phyloP scores from a whole-genome alignment of 2,329 filamentous ascomycete genomes.

The Fusarium falciforme region DNA sequence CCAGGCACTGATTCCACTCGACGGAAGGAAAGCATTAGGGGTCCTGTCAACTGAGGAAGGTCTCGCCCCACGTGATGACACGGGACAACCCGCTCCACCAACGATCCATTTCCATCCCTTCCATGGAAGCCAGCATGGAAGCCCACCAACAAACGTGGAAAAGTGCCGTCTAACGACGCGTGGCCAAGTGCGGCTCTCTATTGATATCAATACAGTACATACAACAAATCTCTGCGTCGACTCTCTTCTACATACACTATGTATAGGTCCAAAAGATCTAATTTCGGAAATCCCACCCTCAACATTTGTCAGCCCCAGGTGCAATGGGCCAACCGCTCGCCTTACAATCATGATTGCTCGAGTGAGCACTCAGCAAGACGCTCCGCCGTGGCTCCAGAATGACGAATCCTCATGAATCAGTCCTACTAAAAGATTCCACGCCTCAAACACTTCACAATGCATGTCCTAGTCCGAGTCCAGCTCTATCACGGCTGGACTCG shows the following conservation, averaged over 20 bases:
- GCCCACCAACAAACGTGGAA: not conserved
- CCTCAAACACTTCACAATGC: constrained; percentile 9
- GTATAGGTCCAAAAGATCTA: not conserved
- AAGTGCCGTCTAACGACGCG: not conserved
- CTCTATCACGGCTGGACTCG: constrained; percentile 41
- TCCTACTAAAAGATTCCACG: constrained; percentile 11
- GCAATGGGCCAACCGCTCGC: not conserved
- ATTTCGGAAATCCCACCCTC: not conserved
- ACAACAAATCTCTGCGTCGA: not conserved
- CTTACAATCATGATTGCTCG: constrained; percentile 23
- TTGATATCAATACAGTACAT: constrained; percentile 4
- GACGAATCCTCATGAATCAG: constrained; percentile 15
- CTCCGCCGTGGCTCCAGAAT: constrained; percentile 17
- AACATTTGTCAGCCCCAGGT: not conserved
- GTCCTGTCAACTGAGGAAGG: constrained; percentile 1
- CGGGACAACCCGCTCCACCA: constrained; percentile 10
- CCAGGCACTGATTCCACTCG: constrained; percentile 5
- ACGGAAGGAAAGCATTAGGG: not conserved
- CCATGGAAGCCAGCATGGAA: not conserved
- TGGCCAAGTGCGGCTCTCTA: not conserved
- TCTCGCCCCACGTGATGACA: constrained; percentile 35
- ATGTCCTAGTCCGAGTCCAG: constrained; percentile 40
- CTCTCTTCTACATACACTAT: not conserved
- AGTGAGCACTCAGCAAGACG: constrained; percentile 17
- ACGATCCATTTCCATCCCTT: not conserved